Evolutionary conservation across 202 grass and related monocot species (phyloP), one percentile per base, ranked within the genome.

Genomic region (Zoysia matrella): DNA sequence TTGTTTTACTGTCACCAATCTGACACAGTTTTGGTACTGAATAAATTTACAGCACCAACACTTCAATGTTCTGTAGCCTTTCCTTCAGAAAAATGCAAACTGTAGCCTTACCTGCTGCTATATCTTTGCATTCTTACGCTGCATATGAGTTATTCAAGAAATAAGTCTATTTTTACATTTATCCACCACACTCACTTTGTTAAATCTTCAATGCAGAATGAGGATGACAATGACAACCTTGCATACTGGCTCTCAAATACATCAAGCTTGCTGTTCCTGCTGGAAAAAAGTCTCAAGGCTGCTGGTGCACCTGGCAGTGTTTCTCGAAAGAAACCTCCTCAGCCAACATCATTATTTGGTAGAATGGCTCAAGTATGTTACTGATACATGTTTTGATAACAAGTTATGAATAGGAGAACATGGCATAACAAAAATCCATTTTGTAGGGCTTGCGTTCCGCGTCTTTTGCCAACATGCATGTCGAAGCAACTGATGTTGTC

Each of bases 181-280:
- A 1, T 4, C 44, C 6, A 43, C 44, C 40, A 45, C 7, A 52
- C 69, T 88, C 80, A 81, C 14, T 67, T 80, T 71, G 46, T 79
- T 22, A 52, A 75, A 43, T 67, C 8, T 56, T 76, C 57, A 63
- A 83, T 90, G 77, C 91, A 99, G 96, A 95, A 94, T 52, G 93
- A 99, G 83, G 87, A 94, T 8, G 88, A 94, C 51, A 92, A 86
- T 43, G 71, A 89, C 63, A 89, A 92, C 76, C 92, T 99, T 87
- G 87, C 89, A 42, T 99, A 99, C 79, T 99, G 96, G 96, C 93
- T 99, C 66, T 96, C 96, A 69, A 99, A 94, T 83, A 86, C 93
- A 14, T 99, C 93, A 69, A 91, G 87, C 85, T 86, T 99, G 72
- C 71, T 99, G 51, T 99, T 92, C 90, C 80, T 99, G 22, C 80